Conservation (phyloP, 805 yeast species). For the Hyphopichia homilentoma region DNA sequence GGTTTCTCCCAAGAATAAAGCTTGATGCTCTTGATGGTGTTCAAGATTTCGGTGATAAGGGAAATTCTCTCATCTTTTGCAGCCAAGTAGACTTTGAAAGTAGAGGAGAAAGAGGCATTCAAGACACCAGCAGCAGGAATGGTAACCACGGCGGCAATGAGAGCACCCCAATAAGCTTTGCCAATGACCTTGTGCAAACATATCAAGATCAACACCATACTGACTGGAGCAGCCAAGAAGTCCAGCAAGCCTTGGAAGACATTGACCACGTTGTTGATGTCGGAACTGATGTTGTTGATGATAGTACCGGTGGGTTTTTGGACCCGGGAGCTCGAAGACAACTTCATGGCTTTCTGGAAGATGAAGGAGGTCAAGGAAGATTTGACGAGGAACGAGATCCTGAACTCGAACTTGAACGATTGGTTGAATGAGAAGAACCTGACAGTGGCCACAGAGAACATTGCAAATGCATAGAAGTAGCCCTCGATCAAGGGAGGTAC, state of each 20-base stretch:
- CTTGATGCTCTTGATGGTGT: conserved; percentile 25
- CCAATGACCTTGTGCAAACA: conserved; percentile 5
- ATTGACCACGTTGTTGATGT: conserved; percentile 9
- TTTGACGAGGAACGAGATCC: conserved; percentile 7
- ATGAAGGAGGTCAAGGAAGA: conserved; percentile 11
- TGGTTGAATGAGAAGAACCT: conserved; percentile 11
- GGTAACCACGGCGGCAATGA: conserved; percentile 16
- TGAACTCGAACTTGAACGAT: conserved; percentile 3
- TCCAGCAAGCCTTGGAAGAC: conserved; percentile 10
- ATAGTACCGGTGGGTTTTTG: conserved; percentile 18
- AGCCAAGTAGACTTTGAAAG: conserved; percentile 18
- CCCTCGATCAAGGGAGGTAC: conserved; percentile 15
- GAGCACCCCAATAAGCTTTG: conserved; percentile 23
- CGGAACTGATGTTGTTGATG: conserved; percentile 15
- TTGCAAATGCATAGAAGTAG: conserved; percentile 7
- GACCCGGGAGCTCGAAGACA: conserved; percentile 15
- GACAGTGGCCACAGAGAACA: conserved; percentile 14
- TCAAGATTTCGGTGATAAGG: conserved; percentile 24
- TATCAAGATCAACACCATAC: conserved; percentile 6
- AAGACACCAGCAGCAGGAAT: conserved; percentile 20
- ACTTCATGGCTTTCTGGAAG: conserved; percentile 14
- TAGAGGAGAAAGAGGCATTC: conserved; percentile 15
- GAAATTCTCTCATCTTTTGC: conserved; percentile 24
- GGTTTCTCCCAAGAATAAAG: conserved; percentile 31
- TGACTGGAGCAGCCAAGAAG: conserved; percentile 12